Percentiles rank a stretch among this genome's conserved stretches.
Evolutionary conservation across 345 rosid genomes (phyloP).

Genomic region (Brassica cretica): DNA sequence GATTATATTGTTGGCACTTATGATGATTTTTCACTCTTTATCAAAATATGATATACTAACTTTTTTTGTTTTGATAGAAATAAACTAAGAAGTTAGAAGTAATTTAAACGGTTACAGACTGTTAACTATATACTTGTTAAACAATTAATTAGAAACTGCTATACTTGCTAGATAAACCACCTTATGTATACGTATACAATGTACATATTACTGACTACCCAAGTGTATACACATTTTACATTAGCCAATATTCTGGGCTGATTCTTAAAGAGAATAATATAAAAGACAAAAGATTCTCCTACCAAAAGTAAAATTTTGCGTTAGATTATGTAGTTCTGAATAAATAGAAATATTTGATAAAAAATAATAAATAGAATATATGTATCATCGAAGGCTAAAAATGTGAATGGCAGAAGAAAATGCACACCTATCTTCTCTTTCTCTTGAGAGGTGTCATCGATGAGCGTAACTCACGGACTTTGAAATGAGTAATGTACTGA

Average conservation of each 20-base stretch:
- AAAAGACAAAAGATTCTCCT: neutral
- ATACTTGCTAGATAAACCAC: neutral
- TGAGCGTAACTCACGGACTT: constrained; percentile 45
- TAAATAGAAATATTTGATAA: neutral
- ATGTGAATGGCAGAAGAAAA: constrained; percentile 10
- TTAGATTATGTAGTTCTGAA: neutral
- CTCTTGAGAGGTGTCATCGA: constrained; percentile 31
- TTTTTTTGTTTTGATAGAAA: neutral
- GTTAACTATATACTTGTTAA: neutral
- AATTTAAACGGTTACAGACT: neutral
- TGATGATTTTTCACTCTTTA: neutral
- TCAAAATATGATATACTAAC: neutral
- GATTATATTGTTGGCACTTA: neutral
- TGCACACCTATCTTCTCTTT: neutral
- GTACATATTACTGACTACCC: neutral
- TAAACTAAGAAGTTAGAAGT: neutral
- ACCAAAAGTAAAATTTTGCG: neutral
- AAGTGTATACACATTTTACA: neutral
- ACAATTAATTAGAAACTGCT: neutral
- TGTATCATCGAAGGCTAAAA: neutral
- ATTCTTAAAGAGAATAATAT: neutral
- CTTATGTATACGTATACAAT: neutral
- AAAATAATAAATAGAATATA: too few species aligned
- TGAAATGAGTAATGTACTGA: constrained; percentile 38
- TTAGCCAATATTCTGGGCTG: neutral